Conservation (phyloP, 2,329 filamentous ascomycete genomes). For the Phoma sp. region DNA sequence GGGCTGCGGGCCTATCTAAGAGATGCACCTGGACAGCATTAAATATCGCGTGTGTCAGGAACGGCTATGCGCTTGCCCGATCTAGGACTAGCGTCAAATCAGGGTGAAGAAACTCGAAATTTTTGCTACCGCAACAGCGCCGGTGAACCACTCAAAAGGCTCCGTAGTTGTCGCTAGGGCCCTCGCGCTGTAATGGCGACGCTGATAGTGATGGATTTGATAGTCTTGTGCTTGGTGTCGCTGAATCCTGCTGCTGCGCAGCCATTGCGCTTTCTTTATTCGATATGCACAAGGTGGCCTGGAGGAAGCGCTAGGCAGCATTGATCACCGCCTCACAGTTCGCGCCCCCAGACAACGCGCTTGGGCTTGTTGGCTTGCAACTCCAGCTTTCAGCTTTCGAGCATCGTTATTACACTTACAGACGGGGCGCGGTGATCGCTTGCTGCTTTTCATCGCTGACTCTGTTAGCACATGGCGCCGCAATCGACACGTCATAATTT, state of each 20-base stretch:
- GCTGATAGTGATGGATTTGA: constrained; percentile 2
- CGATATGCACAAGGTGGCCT: constrained; percentile 26
- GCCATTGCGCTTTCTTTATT: constrained; percentile 22
- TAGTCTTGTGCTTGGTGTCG: constrained; percentile 5
- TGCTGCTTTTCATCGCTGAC: neutral
- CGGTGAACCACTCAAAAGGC: constrained; percentile 20
- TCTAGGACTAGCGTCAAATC: constrained; percentile 28
- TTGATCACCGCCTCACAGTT: constrained; percentile 30
- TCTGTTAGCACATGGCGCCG: neutral
- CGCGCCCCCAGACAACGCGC: constrained; percentile 16
- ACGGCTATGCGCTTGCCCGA: constrained; percentile 26
- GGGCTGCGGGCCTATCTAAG: constrained; percentile 40
- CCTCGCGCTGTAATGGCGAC: constrained; percentile 1
- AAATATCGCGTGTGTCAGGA: constrained; percentile 30
- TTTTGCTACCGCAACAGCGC: constrained; percentile 34
- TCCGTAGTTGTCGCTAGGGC: constrained; percentile 8
- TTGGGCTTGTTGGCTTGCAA: constrained; percentile 8
- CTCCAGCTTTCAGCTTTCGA: constrained; percentile 10
- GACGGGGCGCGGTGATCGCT: neutral
- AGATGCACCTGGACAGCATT: constrained; percentile 30
- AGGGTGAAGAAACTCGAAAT: constrained; percentile 37
- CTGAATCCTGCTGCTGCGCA: constrained; percentile 8
- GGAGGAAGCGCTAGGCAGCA: constrained; percentile 25
- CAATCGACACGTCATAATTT: constrained; percentile 13
- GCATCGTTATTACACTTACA: neutral